Evolutionary conservation across 2,329 filamentous ascomycete genomes (phyloP), one percentile per base, ranked within the genome.

Genomic region (Neonectria neomacrospora): DNA sequence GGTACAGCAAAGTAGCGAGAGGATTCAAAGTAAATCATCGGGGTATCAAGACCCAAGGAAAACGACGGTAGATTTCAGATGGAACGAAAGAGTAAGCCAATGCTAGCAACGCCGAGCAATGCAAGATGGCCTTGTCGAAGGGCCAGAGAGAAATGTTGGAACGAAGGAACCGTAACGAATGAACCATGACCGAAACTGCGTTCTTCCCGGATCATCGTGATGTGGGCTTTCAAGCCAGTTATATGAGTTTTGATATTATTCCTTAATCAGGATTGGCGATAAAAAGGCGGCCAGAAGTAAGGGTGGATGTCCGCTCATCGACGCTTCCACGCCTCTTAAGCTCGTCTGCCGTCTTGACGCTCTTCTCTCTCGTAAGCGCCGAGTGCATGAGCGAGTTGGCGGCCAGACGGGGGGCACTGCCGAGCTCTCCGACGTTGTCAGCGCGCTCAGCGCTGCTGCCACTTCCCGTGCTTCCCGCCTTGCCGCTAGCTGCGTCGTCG

Each of bases 221-320:
- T 41, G 61, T 65, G 54, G 58, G 52, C 59, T 57, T 52, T 58
- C n/a, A n/a, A 50, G 37, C 47, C 58, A 59, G 22, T 37, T 63
- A 52, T 54, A 53, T 58, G 56, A 37, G 41, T 52, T 23, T 58
- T 61, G 34, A 47, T 54, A 48, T 41, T 48, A 53, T 54, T 41
- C 26, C 64, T 82, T 79, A 86, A 78, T 96, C 93, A 18, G 93
- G 93, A 78, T 96, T 96, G 71, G 93, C 93, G 74, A 96, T 94
- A 78, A 92, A 96, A 62, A 96, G 84, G 66, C 92, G 86, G 52
- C 89, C 89, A 28, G 87, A 85, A 20, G 86, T 88, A 76, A 96
- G 90, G 1, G 91, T 94, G 79, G 88, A 90, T 5, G 91, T 91
- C 73, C 91, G 85, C 78, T 96, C 93, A 75, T 96, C 93, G 52